Evolutionary conservation across 1,284 basidiomycete genomes (phyloP), one percentile per base, ranked within the genome.

Genomic region (Rhodotorula mucilaginosa): DNA sequence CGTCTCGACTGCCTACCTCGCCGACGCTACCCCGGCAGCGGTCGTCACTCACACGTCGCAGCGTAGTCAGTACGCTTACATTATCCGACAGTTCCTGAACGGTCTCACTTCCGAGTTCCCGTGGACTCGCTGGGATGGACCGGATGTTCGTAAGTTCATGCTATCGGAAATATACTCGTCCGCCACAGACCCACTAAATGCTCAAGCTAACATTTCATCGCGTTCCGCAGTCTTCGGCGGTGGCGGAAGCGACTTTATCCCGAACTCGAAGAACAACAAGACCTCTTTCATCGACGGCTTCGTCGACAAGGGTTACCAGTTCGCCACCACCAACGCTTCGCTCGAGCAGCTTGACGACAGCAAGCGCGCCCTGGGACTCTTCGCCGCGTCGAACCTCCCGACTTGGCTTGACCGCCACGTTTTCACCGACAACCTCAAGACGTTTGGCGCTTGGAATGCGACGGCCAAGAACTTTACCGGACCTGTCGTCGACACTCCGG

Each of bases 21-120:
- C 82, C 58, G 82, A 83, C 65, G 83, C 83, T 3, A 83, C 82
- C 16, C 82, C 82, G 15, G 82, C 82, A 2, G 81, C 81, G 0
- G 78, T 81, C 34, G 76, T 70, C 67, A 74, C 64, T 0, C 64
- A 83, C 76, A 82, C 82, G 16, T 76, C 78, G 52, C 78, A 80
- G 65, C 79, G 82, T 48, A 70, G 71, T 13, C 77, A 80, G 71
- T 82, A 80, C 77, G 73, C 74, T 34, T 68, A 80, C 46, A 79
- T 83, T 76, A 79, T 82, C 64, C 80, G 80, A 65, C 80, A 82
- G 71, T 82, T 78, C 79, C 79, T 83, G 58, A 51, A 62, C 31
- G 82, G 83, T 58, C 78, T 81, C 47, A 74, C 78, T 19, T 65
- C 65, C 67, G 48, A 57, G 26, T 82, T 82, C 78, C 77, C 80